Evolutionary conservation across 2,329 filamentous ascomycete genomes (phyloP), one percentile per base, ranked within the genome.

Genomic region (Trichoderma citrinoviride): DNA sequence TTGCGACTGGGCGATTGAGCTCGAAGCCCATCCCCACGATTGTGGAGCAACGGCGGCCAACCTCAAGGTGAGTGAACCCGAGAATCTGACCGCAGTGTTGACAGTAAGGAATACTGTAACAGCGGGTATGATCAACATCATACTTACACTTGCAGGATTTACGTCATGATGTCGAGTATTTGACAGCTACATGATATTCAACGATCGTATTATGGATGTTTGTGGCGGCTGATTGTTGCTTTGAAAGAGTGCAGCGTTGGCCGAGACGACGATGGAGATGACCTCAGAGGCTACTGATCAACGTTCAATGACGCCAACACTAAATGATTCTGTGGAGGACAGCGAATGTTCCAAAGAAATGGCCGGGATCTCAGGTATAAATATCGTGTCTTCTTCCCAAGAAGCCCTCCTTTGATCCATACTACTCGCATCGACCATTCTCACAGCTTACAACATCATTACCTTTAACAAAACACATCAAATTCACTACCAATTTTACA

Each of bases 401-500:
- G n/a, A n/a, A n/a, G n/a, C n/a, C n/a, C n/a, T n/a, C n/a, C n/a
- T n/a, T n/a, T n/a, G n/a, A n/a, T n/a, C n/a, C n/a, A n/a, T n/a
- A n/a, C n/a, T n/a, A n/a, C n/a, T n/a, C n/a, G n/a, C n/a, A n/a
- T n/a, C n/a, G n/a, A n/a, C n/a, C n/a, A n/a, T n/a, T n/a, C n/a
- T n/a, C n/a, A n/a, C n/a, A n/a, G n/a, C n/a, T n/a, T n/a, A n/a
- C 15, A 1, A 2, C 2, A 5, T 10, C 2, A 37, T 14, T 19
- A 40, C 7, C n/a, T 1, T 19, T 6, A 17, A 7, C 4, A 44
- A 14, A 3, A 40, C n/a, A 10, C 15, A 49, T 1, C 33, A 27
- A 25, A 7, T 10, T 17, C 23, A 21, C 19, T 5, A 5, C 29
- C 15, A 4, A 3, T 12, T 17, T n/a, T 17, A 97, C 92, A 91